phyloP scores from a whole-genome alignment of 2,329 filamentous ascomycete genomes.

The Colletotrichum sp. region DNA sequence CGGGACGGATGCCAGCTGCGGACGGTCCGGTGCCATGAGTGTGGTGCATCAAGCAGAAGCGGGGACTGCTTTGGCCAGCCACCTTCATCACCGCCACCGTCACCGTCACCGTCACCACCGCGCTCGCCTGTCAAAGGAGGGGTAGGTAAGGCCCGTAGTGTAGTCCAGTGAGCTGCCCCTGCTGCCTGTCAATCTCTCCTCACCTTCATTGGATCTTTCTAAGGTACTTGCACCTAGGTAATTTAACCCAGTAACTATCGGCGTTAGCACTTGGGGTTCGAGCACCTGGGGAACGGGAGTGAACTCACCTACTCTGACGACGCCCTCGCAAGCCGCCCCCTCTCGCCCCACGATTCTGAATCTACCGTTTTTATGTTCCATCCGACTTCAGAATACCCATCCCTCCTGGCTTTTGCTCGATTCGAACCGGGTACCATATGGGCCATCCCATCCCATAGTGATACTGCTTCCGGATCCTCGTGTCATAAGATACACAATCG shows the following conservation, averaged over 20 bases:
- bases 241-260: not conserved
- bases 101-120: not conserved
- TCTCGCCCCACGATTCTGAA: not conserved
- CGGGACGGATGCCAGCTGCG: not conserved
- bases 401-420: not conserved
- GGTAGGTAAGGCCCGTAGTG: not conserved
- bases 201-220: not conserved
- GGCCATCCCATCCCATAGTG: not conserved
- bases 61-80: not conserved
- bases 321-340: not conserved
- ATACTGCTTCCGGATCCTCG: not conserved
- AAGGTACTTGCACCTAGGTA: not conserved
- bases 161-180: not conserved
- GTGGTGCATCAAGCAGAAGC: not conserved
- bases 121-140: not conserved
- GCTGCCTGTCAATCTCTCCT: not conserved
- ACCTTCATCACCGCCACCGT: not conserved
- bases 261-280: not conserved
- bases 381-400: not conserved
- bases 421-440: not conserved
- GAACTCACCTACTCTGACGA: not conserved
- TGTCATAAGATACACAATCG: not conserved
- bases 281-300: not conserved
- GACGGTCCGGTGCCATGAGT: not conserved
- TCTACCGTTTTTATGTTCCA: not conserved